Conservation (phyloP, 345 rosid species). For the Alliaria petiolata region DNA sequence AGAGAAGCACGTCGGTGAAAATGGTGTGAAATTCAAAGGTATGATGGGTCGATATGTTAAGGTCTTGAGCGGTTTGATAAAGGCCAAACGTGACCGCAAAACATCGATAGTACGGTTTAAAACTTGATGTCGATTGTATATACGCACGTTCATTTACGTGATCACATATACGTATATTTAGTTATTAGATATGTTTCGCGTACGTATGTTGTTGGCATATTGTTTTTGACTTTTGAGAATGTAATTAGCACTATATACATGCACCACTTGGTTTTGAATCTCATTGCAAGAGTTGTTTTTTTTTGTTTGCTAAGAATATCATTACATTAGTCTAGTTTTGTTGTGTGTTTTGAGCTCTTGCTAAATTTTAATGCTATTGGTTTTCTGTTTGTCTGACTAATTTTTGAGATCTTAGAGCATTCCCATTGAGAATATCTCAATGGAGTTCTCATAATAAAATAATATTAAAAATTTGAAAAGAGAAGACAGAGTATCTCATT, state of each 20-base stretch:
- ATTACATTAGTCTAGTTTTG: not conserved
- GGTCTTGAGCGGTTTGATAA: conserved; percentile 53
- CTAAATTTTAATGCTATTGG: no score
- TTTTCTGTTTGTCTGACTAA: not conserved
- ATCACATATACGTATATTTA: not conserved
- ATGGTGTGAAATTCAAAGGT: conserved; percentile 46
- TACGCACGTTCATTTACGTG: not conserved
- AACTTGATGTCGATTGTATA: conserved; percentile 4
- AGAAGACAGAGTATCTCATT: no score
- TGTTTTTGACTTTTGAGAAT: not conserved
- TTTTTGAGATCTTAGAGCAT: not conserved
- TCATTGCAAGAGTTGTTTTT: not conserved
- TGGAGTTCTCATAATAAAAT: no score
- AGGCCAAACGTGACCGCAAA: conserved; percentile 42
- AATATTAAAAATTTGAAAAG: no score
- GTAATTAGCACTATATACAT: conserved; percentile 5
- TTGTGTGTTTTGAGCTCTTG: not conserved
- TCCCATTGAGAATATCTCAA: no score
- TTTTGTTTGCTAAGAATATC: not conserved
- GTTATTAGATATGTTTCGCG: not conserved
- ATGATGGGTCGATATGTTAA: conserved; percentile 62
- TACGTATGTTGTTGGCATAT: not conserved
- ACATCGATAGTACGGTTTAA: conserved; percentile 9
- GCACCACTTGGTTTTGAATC: not conserved
- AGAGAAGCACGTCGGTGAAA: conserved; percentile 27